Evolutionary conservation across 2,329 filamentous ascomycete genomes (phyloP).

Genomic region (Fusarium domesticum): DNA sequence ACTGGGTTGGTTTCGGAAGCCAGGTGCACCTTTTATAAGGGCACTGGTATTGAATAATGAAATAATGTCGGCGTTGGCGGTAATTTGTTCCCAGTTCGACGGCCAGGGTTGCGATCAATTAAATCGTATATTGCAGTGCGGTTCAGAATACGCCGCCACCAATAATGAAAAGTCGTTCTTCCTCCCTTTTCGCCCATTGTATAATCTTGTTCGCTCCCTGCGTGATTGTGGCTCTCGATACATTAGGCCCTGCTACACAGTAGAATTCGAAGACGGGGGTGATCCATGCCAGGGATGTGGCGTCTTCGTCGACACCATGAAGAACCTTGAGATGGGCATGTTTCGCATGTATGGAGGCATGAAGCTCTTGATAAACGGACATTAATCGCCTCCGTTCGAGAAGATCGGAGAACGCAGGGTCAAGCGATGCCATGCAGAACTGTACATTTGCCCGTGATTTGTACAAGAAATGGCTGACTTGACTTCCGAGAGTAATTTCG

Average conservation of each 20-base stretch:
- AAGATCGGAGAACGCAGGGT: slow-evolving; percentile 59
- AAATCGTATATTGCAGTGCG: slow-evolving; percentile 11
- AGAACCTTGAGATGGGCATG: slow-evolving; percentile 83
- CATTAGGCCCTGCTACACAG: slow-evolving; percentile 79
- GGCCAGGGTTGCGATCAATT: slow-evolving; percentile 20
- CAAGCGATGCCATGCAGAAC: slow-evolving; percentile 84
- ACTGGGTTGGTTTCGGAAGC: slow-evolving; percentile 1
- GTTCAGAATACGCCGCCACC: slow-evolving; percentile 80
- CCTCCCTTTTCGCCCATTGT: slow-evolving; percentile 87
- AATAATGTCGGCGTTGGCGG: slow-evolving; percentile 27
- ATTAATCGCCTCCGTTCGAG: slow-evolving; percentile 70
- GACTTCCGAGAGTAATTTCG: slow-evolving; percentile 76
- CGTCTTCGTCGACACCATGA: slow-evolving; percentile 71
- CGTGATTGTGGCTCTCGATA: slow-evolving; percentile 63
- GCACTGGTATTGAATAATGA: slow-evolving; percentile 17
- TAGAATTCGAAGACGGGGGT: slow-evolving; percentile 93
- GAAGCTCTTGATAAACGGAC: slow-evolving; percentile 80
- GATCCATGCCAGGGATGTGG: slow-evolving; percentile 82
- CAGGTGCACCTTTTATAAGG: slow-evolving; percentile 7
- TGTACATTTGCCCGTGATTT: slow-evolving; percentile 94
- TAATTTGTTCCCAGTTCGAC: slow-evolving; percentile 12
- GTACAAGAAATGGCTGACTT: slow-evolving; percentile 89
- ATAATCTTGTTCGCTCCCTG: slow-evolving; percentile 86
- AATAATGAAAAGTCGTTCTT: slow-evolving; percentile 93
- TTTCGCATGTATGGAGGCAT: slow-evolving; percentile 80